Evolutionary conservation across 2,329 filamentous ascomycete genomes (phyloP).

Genomic region (Fusarium setosum): DNA sequence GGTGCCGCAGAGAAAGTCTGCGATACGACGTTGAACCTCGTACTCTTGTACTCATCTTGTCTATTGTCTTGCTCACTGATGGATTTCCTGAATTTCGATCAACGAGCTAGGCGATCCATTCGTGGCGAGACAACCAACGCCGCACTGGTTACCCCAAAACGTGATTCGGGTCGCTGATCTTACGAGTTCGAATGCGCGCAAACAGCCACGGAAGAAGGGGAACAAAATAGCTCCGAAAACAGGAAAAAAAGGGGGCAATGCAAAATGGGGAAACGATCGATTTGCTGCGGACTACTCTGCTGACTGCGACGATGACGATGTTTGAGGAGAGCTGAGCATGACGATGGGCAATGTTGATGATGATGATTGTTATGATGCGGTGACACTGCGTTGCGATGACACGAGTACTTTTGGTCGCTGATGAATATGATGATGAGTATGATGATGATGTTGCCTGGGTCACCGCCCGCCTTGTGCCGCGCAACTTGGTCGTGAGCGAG

Average conservation of each 20-base stretch:
- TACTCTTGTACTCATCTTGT: neutral
- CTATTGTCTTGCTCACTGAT: no score
- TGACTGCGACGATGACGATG: slow-evolving; percentile 22
- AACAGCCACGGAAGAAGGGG: slow-evolving; percentile 25
- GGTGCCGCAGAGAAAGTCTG: slow-evolving; percentile 20
- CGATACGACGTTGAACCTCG: slow-evolving; percentile 28
- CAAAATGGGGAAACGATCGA: neutral
- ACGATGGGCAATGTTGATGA: slow-evolving; percentile 17
- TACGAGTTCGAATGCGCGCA: slow-evolving; percentile 29
- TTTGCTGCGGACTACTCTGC: slow-evolving; percentile 17
- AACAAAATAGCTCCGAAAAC: slow-evolving; percentile 27
- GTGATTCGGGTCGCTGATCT: slow-evolving; percentile 36
- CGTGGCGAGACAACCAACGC: slow-evolving; percentile 20
- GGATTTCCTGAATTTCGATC: neutral
- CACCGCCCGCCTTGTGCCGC: neutral
- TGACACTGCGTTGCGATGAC: slow-evolving; percentile 10
- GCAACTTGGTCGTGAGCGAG: neutral
- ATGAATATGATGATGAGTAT: neutral
- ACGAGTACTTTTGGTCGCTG: slow-evolving; percentile 1
- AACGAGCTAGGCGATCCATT: slow-evolving; percentile 13
- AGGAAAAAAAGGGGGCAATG: slow-evolving; percentile 15
- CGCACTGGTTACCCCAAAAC: slow-evolving; percentile 16
- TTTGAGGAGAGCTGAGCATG: slow-evolving; percentile 4
- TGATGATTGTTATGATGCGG: slow-evolving; percentile 7
- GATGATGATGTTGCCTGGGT: slow-evolving; percentile 10